Evolutionary conservation across 2,329 filamentous ascomycete genomes (phyloP), one percentile per base, ranked within the genome.

Genomic region (Stachybotrys chlorohalonatus): DNA sequence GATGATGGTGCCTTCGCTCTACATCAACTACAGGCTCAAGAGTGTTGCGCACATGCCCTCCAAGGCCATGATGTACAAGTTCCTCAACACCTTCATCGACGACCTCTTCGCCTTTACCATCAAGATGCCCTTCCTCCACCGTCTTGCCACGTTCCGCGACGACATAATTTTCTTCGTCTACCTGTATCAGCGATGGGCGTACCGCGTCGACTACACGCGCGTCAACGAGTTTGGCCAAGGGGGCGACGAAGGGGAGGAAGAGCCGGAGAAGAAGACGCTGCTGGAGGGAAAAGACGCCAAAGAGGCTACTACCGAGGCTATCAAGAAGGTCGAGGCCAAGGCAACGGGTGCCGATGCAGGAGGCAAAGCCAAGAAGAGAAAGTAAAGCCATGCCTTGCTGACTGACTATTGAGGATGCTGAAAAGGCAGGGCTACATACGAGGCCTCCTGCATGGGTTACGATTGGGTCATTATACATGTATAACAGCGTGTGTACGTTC

Each of bases 141-240:
- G 94, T 15, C 78, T 99, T 52, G 91, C 94, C 1, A 97, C 94
- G 0, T 81, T 99, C 59, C 82, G 94, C 57, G 94, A 99, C 69
- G 94, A 99, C 66, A 80, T 99, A 60, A 97, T 99, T 68, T 99
- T 99, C 80, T 99, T 99, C 69, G 80, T 99, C 56, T 99, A 96
- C 74, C 64, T 99, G 5, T 99, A 99, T 73, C 94, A 99, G 75
- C 83, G 86, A 57, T 99, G 85, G 82, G 87, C 87, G 54, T 99
- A 99, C 78, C 90, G 87, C 74, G 80, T 94, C 58, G 94, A 99
- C 71, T 94, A 93, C 74, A 86, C 81, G 11, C 84, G 94, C 58
- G 88, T 99, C 67, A 99, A 99, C 70, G 94, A 99, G 72, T 99
- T 97, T 68, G 94, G 94, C 8, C 94, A 97, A 77, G 94, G 93